phyloP scores from a whole-genome alignment of 2,329 filamentous ascomycete genomes.

The Epichloe uncinata region DNA sequence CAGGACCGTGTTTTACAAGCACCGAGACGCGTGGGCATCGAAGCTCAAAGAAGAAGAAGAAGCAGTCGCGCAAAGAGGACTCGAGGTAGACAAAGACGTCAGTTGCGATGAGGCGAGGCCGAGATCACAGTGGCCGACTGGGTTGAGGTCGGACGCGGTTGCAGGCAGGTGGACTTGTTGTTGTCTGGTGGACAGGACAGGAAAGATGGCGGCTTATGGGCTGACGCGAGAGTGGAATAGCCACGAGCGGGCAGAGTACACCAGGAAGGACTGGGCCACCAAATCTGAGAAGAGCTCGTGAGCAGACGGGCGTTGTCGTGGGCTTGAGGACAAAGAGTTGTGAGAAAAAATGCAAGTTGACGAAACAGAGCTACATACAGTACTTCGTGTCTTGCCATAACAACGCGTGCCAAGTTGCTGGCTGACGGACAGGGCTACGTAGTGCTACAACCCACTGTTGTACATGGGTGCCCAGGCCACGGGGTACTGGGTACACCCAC shows the following conservation, averaged over 20 bases:
- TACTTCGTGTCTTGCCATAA: too few species aligned
- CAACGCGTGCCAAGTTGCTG: constrained; percentile 2
- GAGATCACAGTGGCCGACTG: not conserved
- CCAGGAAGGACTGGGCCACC: not conserved
- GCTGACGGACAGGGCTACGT: not conserved
- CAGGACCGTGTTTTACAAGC: not conserved
- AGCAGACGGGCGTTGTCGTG: too few species aligned
- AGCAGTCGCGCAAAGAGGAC: not conserved
- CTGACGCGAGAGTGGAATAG: not conserved
- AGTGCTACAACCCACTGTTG: not conserved
- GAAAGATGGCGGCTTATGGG: not conserved
- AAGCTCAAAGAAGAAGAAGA: not conserved
- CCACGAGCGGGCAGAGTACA: not conserved
- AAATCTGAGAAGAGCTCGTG: not conserved
- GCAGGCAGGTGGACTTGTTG: not conserved
- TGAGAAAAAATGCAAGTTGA: not conserved
- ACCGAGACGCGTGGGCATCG: not conserved
- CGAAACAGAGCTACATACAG: not conserved
- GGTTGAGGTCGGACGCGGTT: not conserved
- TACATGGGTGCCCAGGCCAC: not conserved
- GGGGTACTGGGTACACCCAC: too few species aligned
- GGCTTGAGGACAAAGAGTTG: not conserved
- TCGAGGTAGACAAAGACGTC: not conserved
- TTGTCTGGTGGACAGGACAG: not conserved
- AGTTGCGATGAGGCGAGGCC: not conserved